Conservation (phyloP, 495 filamentous ascomycete species). For the Tuber microsphaerosporum region DNA sequence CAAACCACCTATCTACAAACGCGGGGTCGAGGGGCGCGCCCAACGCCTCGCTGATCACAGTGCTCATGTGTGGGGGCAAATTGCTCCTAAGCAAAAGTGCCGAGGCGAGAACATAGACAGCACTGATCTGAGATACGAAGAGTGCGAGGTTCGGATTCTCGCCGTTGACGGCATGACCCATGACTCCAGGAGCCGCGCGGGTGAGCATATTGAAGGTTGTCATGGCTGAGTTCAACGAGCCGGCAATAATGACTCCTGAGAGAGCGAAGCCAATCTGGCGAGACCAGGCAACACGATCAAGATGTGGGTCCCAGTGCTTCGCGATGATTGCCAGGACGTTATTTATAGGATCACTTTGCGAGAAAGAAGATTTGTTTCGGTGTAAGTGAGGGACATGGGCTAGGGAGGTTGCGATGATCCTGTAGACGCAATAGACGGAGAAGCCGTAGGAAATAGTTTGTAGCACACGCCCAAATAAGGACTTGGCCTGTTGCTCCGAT, state of each 20-base stretch:
- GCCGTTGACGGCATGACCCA: conserved; percentile 51
- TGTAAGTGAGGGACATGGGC: conserved; percentile 50
- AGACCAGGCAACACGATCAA: conserved; percentile 66
- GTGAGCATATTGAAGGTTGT: conserved; percentile 70
- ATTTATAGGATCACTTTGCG: conserved; percentile 68
- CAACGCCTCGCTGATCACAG: conserved; percentile 63
- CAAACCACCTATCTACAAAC: conserved; percentile 83
- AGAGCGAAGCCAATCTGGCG: conserved; percentile 70
- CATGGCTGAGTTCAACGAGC: conserved; percentile 65
- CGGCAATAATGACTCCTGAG: conserved; percentile 67
- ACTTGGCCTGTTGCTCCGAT: conserved; percentile 57
- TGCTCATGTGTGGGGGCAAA: conserved; percentile 62
- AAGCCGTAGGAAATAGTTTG: conserved; percentile 56
- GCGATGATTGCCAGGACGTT: conserved; percentile 66
- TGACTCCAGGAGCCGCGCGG: conserved; percentile 59
- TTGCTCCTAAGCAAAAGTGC: conserved; percentile 66
- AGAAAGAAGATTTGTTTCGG: conserved; percentile 52
- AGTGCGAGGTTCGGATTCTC: conserved; percentile 62
- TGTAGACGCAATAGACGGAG: conserved; percentile 68
- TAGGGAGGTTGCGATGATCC: conserved; percentile 61
- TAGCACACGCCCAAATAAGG: conserved; percentile 54
- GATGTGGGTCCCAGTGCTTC: conserved; percentile 62
- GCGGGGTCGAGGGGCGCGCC: conserved; percentile 57
- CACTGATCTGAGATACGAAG: conserved; percentile 65
- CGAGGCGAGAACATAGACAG: conserved; percentile 70